A percentile compares a stretch with the other conserved stretches of the same genome.
Evolutionary conservation across 169 alveolate species (phyloP).

Genomic region (Haemoproteus tartakovskyi): DNA sequence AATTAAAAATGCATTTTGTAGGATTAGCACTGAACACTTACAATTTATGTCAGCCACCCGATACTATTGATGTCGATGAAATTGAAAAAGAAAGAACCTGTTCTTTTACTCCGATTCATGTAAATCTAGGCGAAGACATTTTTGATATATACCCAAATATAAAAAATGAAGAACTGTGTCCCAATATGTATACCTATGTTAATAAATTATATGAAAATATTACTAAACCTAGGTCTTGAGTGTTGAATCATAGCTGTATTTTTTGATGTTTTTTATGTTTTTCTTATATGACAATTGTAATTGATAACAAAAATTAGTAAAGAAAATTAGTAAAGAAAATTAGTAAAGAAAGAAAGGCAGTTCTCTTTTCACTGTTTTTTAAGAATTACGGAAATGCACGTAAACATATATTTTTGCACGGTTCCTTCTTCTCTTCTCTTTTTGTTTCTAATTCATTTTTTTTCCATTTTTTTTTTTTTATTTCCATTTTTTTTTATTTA

Average conservation of each 20-base stretch:
- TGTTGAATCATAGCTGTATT: too few species aligned
- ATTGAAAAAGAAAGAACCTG: constrained; percentile 61
- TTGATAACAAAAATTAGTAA: too few species aligned
- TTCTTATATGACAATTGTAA: too few species aligned
- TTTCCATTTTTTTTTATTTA: neutral
- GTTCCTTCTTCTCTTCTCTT: neutral
- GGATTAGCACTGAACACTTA: constrained; percentile 63
- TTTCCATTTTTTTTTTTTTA: neutral
- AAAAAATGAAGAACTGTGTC: constrained; percentile 14
- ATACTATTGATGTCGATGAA: constrained; percentile 61
- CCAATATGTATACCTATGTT: constrained; percentile 26
- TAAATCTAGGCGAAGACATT: constrained; percentile 47
- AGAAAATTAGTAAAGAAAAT: too few species aligned
- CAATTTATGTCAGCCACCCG: constrained; percentile 61
- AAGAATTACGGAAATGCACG: too few species aligned
- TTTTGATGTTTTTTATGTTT: too few species aligned
- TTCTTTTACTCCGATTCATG: constrained; percentile 25
- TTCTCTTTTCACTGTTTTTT: too few species aligned
- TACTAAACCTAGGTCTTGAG: too few species aligned
- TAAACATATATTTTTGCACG: neutral
- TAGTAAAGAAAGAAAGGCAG: too few species aligned
- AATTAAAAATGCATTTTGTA: constrained; percentile 47
- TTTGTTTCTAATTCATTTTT: neutral
- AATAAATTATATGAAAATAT: constrained; percentile 25
- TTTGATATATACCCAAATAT: constrained; percentile 52